Base-by-base conservation (phyloP, 345 rosid species). In the Lumnitzera littorea region DNA sequence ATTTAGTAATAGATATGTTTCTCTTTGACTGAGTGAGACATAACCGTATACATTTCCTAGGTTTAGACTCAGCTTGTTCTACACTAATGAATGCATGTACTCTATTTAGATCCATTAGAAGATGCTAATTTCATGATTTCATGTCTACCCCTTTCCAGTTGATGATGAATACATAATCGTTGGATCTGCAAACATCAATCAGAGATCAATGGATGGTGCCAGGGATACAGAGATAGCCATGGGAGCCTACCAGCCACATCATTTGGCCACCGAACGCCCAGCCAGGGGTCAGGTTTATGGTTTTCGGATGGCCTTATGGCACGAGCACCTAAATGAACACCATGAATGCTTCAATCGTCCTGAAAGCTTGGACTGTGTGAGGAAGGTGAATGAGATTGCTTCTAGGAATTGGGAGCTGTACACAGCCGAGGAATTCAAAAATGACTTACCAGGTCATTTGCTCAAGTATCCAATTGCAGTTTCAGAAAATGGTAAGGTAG, bases 151-250 rank as follows among this genome's bases (percentile, higher is more conserved):
- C 7, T 36, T 36, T 36, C 58, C 74, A 74, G 82, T 77, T 23
- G 82, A 78, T 20, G 84, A 81, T 49, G 82, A 77, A 60, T 78
- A 70, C 73, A 67, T 78, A 46, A 73, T 78, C 56, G 51, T 67
- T 15, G 84, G 87, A 64, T 82, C 87, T 0, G 81, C 86, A 29
- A 78, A 82, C 79, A 71, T 78, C 48, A 82, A 78, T 17, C 81
- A 82, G 53, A 67, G 86, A 59, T 81, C 86, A 2, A 81, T 76
- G 86, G 83, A 81, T 12, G 83, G 86, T 0, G 74, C 70, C 5
- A 71, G 86, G 57, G 83, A 81, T 54, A 56, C 86, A 12, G 86
- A 81, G 72, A 81, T 81, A 31, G 86, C 77, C 46, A 76, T 71
- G 73, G 86, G 78, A 55, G 86, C 74, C 15, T 74, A 76, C 66